These are phyloP conservation scores for Candida coquimbonensis DNA, from an alignment of 805 yeast genomes.

Conservation along the genomic window DNA sequence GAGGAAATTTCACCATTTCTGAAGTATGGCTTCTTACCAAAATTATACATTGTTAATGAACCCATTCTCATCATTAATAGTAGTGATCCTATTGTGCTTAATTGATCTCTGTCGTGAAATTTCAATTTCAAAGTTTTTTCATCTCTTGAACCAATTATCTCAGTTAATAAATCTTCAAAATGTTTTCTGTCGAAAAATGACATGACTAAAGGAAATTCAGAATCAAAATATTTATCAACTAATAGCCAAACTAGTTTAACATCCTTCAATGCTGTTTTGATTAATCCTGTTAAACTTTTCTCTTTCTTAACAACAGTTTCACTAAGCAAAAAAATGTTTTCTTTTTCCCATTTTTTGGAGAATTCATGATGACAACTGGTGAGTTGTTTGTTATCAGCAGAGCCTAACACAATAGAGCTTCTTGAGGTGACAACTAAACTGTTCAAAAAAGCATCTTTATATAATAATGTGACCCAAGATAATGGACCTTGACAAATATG, in stretches of 20 bases:
- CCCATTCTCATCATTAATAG: constrained; percentile 19
- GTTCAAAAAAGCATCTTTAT: constrained; percentile 20
- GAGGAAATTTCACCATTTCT: neutral
- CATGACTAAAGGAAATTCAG: constrained; percentile 14
- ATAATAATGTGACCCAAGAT: constrained; percentile 20
- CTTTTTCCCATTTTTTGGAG: constrained; percentile 3
- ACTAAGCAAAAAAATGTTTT: neutral
- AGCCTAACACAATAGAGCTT: neutral
- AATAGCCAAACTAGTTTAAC: constrained; percentile 19
- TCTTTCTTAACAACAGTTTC: neutral
- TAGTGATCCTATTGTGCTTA: constrained; percentile 15
- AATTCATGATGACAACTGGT: constrained; percentile 1
- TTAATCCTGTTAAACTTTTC: neutral
- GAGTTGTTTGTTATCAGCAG: neutral
- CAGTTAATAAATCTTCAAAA: constrained; percentile 8
- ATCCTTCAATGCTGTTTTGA: constrained; percentile 10
- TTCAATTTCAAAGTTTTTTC: constrained; percentile 3
- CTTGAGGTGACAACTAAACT: constrained; percentile 8
- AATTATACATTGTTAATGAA: constrained; percentile 17
- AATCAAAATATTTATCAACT: constrained; percentile 19
- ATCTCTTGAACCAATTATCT: constrained; percentile 15
- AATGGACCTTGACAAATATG: constrained; percentile 16
- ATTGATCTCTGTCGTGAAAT: constrained; percentile 14
- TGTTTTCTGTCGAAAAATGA: constrained; percentile 18
- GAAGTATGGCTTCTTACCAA: constrained; percentile 8